These are phyloP conservation scores for Candida maris DNA, from an alignment of 805 yeast species.

Conservation along the genomic window DNA sequence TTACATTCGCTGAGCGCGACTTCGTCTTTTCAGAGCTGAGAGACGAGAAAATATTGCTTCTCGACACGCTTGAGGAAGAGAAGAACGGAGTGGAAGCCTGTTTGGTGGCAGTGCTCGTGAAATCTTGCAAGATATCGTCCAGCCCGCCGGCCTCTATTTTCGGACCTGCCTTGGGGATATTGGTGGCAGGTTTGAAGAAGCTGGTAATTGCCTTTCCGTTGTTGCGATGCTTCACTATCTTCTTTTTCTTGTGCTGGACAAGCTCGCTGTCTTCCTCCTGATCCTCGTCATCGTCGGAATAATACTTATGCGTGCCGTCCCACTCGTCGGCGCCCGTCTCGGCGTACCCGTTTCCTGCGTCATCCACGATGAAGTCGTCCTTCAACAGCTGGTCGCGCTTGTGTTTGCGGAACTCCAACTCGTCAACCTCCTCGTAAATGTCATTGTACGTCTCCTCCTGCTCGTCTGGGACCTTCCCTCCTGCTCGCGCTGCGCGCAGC, in stretches of 20 bases:
- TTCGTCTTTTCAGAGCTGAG: slow-evolving; percentile 19
- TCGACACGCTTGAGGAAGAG: slow-evolving; percentile 14
- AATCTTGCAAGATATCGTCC: slow-evolving; percentile 67
- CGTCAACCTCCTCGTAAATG: slow-evolving; percentile 87
- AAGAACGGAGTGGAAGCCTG: slow-evolving; percentile 20
- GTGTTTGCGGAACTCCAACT: slow-evolving; percentile 67
- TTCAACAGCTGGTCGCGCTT: slow-evolving; percentile 77
- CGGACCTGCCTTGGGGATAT: slow-evolving; percentile 28
- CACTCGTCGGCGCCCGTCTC: slow-evolving; percentile 93
- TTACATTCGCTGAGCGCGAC: slow-evolving; percentile 27
- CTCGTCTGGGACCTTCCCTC: slow-evolving; percentile 45
- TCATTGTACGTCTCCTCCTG: slow-evolving; percentile 40
- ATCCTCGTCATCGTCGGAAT: slow-evolving; percentile 47
- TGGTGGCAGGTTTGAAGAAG: slow-evolving; percentile 42
- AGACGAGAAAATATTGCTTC: slow-evolving; percentile 28
- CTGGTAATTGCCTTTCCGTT: slow-evolving; percentile 36
- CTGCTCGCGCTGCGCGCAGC: slow-evolving; percentile 60
- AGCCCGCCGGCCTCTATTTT: slow-evolving; percentile 47
- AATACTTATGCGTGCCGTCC: slow-evolving; percentile 56
- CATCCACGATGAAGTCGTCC: slow-evolving; percentile 94
- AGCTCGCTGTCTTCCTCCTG: slow-evolving; percentile 26
- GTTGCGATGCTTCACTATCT: slow-evolving; percentile 34
- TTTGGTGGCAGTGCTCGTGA: slow-evolving; percentile 31
- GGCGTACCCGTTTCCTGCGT: slow-evolving; percentile 88
- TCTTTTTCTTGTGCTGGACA: slow-evolving; percentile 27